phyloP scores from a whole-genome alignment of 1,139 yeast genomes.

The Blastobotrys indianensis region DNA sequence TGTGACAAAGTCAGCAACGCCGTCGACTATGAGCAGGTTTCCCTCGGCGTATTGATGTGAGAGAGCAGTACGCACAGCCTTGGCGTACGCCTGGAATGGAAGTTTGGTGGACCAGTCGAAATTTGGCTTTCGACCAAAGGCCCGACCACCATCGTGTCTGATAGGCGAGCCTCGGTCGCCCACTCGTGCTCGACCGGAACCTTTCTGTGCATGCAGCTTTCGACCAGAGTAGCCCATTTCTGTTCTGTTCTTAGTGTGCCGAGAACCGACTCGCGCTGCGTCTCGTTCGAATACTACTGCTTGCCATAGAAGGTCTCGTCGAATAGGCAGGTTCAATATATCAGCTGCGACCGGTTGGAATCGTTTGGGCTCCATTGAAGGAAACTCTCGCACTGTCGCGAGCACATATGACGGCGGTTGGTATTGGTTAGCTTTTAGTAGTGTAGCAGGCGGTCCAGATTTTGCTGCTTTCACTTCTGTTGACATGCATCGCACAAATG shows the following conservation, averaged over 20 bases:
- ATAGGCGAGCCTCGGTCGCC: conserved; percentile 96
- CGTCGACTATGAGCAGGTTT: conserved; percentile 62
- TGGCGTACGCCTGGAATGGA: conserved; percentile 65
- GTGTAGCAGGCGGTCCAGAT: conserved; percentile 1
- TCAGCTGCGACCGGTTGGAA: conserved; percentile 69
- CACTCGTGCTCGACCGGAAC: conserved; percentile 89
- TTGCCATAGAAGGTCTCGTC: conserved; percentile 90
- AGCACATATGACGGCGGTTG: conserved; percentile 70
- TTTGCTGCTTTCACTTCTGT: too few relatives aligned
- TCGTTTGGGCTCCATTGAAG: conserved; percentile 77
- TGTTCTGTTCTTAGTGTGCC: conserved; percentile 77
- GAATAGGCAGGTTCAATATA: conserved; percentile 64
- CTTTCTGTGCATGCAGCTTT: conserved; percentile 85
- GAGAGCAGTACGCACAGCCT: conserved; percentile 75
- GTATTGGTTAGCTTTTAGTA: conserved; percentile 16
- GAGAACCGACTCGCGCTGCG: conserved; percentile 80
- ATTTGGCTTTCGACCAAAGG: conserved; percentile 76
- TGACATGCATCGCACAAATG: too few relatives aligned
- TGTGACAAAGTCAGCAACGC: conserved; percentile 46
- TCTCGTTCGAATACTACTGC: conserved; percentile 94
- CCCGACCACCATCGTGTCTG: conserved; percentile 83
- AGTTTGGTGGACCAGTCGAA: conserved; percentile 85
- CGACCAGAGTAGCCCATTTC: conserved; percentile 82
- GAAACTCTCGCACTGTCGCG: conserved; percentile 78
- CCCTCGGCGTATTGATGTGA: conserved; percentile 77